Conservation (phyloP, 805 yeast genomes). For the Kazachstania taianensis region DNA sequence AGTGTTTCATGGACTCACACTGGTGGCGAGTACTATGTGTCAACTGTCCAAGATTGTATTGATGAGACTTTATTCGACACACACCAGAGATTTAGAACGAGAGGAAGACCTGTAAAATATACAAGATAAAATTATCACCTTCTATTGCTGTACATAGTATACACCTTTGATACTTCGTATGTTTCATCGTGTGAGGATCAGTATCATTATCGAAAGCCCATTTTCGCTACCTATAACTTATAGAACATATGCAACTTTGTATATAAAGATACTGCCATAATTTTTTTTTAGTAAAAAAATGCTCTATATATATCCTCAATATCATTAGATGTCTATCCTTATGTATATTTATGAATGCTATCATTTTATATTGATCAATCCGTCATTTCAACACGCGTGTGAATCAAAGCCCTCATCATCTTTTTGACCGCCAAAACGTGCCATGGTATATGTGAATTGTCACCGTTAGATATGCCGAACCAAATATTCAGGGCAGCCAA, state of each 20-base stretch:
- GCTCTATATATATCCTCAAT: no score
- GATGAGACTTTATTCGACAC: conserved; percentile 25
- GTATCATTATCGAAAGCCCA: no score
- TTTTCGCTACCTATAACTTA: no score
- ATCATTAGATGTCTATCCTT: no score
- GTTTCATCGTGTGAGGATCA: no score
- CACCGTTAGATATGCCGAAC: conserved; percentile 30
- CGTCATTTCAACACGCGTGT: conserved; percentile 38
- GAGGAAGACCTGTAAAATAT: conserved; percentile 16
- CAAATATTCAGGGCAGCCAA: conserved; percentile 34
- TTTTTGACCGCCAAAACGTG: conserved; percentile 62
- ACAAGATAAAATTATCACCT: conserved; percentile 14
- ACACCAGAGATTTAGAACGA: conserved; percentile 18
- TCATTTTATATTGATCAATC: no score
- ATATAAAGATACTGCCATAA: no score
- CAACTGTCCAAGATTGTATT: conserved; percentile 46
- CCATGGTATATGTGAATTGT: conserved; percentile 51
- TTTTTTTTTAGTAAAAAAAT: no score
- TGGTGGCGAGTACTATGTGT: conserved; percentile 66
- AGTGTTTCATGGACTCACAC: conserved; percentile 84
- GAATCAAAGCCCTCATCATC: conserved; percentile 47
- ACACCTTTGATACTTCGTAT: no score
- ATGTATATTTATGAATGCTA: no score
- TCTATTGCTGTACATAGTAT: no score
- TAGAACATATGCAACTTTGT: no score